Evolutionary conservation across 2,329 filamentous ascomycete genomes (phyloP).

Genomic region (Phyllosticta citribraziliensis): DNA sequence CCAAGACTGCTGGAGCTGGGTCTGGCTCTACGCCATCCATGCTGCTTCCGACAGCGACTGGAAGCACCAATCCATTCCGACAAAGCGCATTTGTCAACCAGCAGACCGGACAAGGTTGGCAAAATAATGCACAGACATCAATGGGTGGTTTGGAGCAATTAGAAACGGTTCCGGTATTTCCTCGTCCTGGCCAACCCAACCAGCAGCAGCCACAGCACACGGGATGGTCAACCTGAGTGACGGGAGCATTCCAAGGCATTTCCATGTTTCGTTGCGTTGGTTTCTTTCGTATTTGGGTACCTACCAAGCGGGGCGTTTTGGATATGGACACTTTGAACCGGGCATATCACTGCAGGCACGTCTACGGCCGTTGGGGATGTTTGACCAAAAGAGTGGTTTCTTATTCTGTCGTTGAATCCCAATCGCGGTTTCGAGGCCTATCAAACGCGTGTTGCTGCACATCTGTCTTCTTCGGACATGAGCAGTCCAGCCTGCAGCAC

Average conservation of each 20-base stretch:
- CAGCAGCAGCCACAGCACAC: conserved; percentile 6
- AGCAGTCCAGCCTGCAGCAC: neutral
- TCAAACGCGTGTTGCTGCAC: neutral
- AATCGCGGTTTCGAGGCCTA: neutral
- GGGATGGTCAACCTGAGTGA: conserved; percentile 4
- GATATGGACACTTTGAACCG: neutral
- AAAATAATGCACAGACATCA: conserved; percentile 62
- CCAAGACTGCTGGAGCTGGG: conserved; percentile 20
- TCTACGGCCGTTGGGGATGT: neutral
- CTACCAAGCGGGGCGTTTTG: conserved; percentile 8
- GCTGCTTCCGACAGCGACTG: conserved; percentile 64
- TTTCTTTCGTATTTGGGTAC: neutral
- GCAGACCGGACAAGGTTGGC: conserved; percentile 80
- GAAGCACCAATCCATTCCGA: conserved; percentile 88
- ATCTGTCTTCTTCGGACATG: neutral
- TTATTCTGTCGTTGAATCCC: neutral
- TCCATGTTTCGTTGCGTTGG: neutral
- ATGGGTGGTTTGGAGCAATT: conserved; percentile 73
- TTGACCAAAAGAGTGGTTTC: neutral
- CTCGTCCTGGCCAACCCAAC: conserved; percentile 36
- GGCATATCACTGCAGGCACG: neutral
- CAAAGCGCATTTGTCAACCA: conserved; percentile 87
- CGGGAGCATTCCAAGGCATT: neutral
- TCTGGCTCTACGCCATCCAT: conserved; percentile 18
- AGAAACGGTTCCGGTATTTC: conserved; percentile 75